Base-by-base conservation (phyloP, 768 basidiomycete species). In the Rhizopogon vesiculosus region DNA sequence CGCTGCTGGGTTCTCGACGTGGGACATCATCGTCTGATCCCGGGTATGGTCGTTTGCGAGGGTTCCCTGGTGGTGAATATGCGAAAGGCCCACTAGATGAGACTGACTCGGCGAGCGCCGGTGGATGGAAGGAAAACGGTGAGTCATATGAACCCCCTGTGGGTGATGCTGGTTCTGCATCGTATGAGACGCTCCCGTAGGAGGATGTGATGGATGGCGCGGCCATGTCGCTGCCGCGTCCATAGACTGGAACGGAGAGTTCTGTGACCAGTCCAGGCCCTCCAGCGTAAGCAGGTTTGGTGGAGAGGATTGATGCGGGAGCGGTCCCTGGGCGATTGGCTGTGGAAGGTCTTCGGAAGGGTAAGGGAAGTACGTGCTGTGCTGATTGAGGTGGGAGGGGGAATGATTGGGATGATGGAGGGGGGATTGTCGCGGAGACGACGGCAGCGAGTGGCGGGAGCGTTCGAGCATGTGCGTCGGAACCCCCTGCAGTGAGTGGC, bases 81-180 rank as follows among this genome's bases (percentile, higher is more conserved):
- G 70, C 64, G 69, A 68, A 33, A 64, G 66, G 28, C 69, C 69
- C 67, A 63, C 52, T 50, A 64, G 61, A 61, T 62, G 63, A 44
- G 59, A 51, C 44, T 52, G 66, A 57, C 57, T 73, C 73, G 73
- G 74, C 58, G 73, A 76, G 71, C 51, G 77, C 72, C 68, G 85
- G 85, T 59, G 86, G 80, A 76, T 85, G 81, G 84, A 87, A 90
- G 76, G 79, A 88, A 82, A 89, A 89, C 53, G 87, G 87, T 57
- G 84, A 86, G 71, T 86, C 86, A 70, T 78, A 68, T 68, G 72
- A 50, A 52, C 50, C 61, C 59, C 56, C 45, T 45, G 58, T 58
- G 56, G 58, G 53, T 51, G 55, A 56, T 57, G 55, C 40, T 49
- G 51, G 68, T 54, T 71, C 67, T 61, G 65, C 63, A 64, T 59